Base-by-base conservation (phyloP, 1,284 basidiomycete species). In the Pascua guehoae region DNA sequence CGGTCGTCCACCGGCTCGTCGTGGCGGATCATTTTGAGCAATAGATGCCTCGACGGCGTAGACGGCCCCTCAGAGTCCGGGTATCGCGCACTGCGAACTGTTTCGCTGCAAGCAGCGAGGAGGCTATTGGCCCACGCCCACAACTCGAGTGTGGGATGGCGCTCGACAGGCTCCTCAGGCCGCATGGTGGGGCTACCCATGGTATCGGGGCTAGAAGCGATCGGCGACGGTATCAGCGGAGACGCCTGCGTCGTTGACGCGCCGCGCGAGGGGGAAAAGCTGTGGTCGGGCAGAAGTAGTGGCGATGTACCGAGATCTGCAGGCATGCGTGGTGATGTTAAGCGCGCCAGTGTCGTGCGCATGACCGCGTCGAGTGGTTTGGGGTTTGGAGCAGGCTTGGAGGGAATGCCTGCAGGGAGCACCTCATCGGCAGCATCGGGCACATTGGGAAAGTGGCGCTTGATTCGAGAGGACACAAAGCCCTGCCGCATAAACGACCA, bases 401-500 rank as follows among this genome's bases (percentile, higher is more conserved):
- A 12, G 0, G 39, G 47, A 0, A 54, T 5, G 10, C 32, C 12
- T 5, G 43, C 1, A 1, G 56, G 49, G 0, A 63, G 47, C 1
- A 56, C 16, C 5, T 51, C 62, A 14, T 51, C 40, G 16, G 40
- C 48, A 15, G 62, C 56, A 16, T 47, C 53, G 0, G 55, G 47
- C n/a, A 53, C 47, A n/a, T 51, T 24, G 11, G 71, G 70, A 42
- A 74, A 71, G 63, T 71, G 67, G 1, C 36, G 18, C 4, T 57
- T 62, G 49, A 75, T 63, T 2, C 57, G 58, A 0, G 68, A 67
- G 14, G 57, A 39, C 14, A 67, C 54, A 36, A 75, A 74, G 7
- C 71, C 71, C 45, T 69, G 66, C 40, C 63, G 57, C 63, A 73
- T 59, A 56, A 70, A 75, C 10, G 72, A 66, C 73, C 73, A 75